Evolutionary conservation across 2,329 filamentous ascomycete species (phyloP).

Genomic region (Aspergillus pseudoglaucus): DNA sequence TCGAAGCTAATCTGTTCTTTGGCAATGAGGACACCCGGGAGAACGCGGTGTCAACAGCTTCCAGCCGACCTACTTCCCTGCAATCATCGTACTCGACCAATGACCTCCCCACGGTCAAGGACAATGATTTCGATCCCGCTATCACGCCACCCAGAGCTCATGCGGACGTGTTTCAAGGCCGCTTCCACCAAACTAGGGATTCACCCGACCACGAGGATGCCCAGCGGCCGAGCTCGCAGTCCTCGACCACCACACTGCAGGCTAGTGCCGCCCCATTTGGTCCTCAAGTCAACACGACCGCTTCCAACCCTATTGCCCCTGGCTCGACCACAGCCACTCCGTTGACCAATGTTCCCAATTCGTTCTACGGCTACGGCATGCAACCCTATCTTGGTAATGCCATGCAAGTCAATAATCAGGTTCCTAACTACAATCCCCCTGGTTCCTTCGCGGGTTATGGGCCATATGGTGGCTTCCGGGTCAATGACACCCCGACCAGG

Average conservation of each 20-base stretch:
- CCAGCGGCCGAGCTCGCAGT: conserved; percentile 46
- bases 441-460: conserved; percentile 48
- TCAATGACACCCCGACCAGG: conserved; percentile 68
- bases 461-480: conserved; percentile 49
- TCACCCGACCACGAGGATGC: conserved; percentile 42
- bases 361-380: conserved; percentile 46
- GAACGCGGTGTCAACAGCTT: conserved; percentile 16
- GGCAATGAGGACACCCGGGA: conserved; percentile 25
- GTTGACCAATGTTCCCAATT: conserved; percentile 29
- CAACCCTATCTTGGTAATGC: conserved; percentile 51
- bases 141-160: conserved; percentile 51
- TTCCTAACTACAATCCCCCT: conserved; percentile 46
- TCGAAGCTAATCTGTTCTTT: conserved; percentile 36
- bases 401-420: conserved; percentile 29
- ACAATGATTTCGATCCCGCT: conserved; percentile 45
- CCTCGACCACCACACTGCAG: conserved; percentile 67
- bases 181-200: conserved; percentile 59
- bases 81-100: conserved; percentile 86
- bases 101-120: conserved; percentile 81
- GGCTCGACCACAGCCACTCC: conserved; percentile 24
- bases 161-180: conserved; percentile 58
- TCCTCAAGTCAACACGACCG: conserved; percentile 47
- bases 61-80: conserved; percentile 43
- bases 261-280: conserved; percentile 74
- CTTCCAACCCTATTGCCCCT: conserved; percentile 21